A percentile compares a stretch with the other conserved stretches of the same genome.
These are phyloP conservation scores for Solanum piurae DNA, from an alignment of 257 asterid genomes.

Conservation along the genomic window DNA sequence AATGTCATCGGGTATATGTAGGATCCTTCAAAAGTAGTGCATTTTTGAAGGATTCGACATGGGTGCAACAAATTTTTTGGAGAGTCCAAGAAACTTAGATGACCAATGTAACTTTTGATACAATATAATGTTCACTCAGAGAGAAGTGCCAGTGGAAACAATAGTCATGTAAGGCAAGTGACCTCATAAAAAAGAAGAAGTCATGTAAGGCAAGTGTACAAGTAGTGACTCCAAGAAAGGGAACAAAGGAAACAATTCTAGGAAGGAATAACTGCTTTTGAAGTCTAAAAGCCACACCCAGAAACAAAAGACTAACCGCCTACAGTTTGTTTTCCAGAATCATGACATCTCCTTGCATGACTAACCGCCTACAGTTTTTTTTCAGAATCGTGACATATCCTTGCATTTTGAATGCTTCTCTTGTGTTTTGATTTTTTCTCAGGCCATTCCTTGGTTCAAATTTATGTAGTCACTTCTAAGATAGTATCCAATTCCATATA, in stretches of 20 bases:
- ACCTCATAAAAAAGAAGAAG: not conserved
- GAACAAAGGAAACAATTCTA: not conserved
- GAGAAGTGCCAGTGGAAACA: not conserved
- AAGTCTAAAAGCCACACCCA: not conserved
- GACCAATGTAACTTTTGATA: not conserved
- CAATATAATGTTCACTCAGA: not conserved
- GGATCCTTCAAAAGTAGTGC: no score
- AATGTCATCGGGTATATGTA: no score
- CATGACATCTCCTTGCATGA: not conserved
- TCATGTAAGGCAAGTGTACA: not conserved
- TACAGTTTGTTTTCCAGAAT: not conserved
- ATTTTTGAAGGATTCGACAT: no score
- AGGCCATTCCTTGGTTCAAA: not conserved
- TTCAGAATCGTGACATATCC: no score
- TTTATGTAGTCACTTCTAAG: not conserved
- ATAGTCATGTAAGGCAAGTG: not conserved
- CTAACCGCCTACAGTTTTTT: no score
- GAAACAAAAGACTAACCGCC: not conserved
- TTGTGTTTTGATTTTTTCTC: not conserved
- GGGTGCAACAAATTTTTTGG: no score
- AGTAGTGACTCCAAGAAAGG: not conserved
- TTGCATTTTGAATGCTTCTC: not conserved
- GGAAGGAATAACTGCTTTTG: not conserved
- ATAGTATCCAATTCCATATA: not conserved
- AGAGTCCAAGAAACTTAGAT: no score